Base-by-base conservation (phyloP, 2,329 filamentous ascomycete species). In the Sarocladiaceae sp. region DNA sequence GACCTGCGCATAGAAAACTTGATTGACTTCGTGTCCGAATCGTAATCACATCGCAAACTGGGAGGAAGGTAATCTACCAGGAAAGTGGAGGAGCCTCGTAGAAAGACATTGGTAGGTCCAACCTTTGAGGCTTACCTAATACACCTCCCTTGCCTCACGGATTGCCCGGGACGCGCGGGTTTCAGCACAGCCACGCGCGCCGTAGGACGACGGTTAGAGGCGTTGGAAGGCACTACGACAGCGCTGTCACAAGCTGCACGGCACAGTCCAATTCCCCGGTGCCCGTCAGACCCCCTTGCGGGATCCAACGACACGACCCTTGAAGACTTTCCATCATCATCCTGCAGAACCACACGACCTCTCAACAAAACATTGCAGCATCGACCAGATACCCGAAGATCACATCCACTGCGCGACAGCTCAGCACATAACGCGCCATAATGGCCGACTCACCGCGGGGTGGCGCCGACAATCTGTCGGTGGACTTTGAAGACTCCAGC, bases 401-500 rank as follows among this genome's bases (percentile, higher is more conserved):
- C n/a, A n/a, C n/a, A n/a, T n/a, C n/a, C n/a, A n/a, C n/a, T 31
- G 44, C 44, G 26, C 44, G n/a, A 8, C 44, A 48, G n/a, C 22
- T 15, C 13, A 20, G 15, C 20, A 22, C 22, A 15, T 22, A 17
- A 8, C 33, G 26, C 26, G 26, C 44, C 25, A 33, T 26, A 58
- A 80, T 79, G 77, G 69, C 75, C 62, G 76, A 79, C 64, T 65
- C 70, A 51, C 66, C 73, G 54, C 69, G 68, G 58, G 70, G 67
- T 57, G 65, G 69, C 57, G 62, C 72, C 63, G 78, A 80, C 66
- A n/a, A n/a, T n/a, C n/a, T n/a, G n/a, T 82, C 79, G 46, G 77
- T 82, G 60, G 67, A 72, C 54, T 80, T 78, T 35, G 74, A 78
- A 60, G 79, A 83, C 58, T 75, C 74, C 53, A 67, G 83, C 58